Evolutionary conservation across 2,329 filamentous ascomycete species (phyloP), one percentile per base, ranked within the genome.

Genomic region (Penicillium nordicum): DNA sequence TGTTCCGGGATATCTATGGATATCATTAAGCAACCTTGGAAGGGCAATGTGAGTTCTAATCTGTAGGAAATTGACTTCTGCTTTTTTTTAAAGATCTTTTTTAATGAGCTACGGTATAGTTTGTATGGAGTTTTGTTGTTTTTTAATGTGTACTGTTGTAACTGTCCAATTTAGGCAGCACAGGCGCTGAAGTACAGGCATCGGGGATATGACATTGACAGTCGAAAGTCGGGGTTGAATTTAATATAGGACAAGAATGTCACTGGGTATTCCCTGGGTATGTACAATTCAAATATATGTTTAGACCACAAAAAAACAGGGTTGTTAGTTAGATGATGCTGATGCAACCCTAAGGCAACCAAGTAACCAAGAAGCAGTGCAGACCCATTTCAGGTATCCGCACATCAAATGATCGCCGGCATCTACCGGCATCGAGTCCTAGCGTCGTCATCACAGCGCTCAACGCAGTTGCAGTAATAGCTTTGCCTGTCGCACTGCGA

Each of bases 231-330:
- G 18, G 44, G 44, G 21, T 48, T 43, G 54, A 11, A 36, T 36
- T 27, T 45, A 23, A 45, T 36, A 12, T 53, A 32, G 50, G 58
- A 57, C 47, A 1, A 32, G 7, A 3, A 25, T 8, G 36, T 38
- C 50, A 45, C 37, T 25, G 54, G 58, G 51, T 64, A 63, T 61
- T 38, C 50, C 49, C 37, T 25, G 54, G 58, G 51, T 64, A 63
- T 61, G 41, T 62, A 59, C 43, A 62, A 44, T 42, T 59, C 44
- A 47, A 27, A 56, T 37, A 48, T 45, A 53, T 43, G 32, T 21
- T 34, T 30, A 27, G 18, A 21, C 52, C 42, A 45, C 32, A 45
- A 48, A 40, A 34, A 48, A 36, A 38, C 47, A 53, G 29, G 29
- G 18, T 51, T 53, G 54, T 21, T 21, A n/a, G 54, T 21, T 21